Evolutionary conservation across 192 early-diverging fungal species (phyloP).

Genomic region (Coemansia sp.): DNA sequence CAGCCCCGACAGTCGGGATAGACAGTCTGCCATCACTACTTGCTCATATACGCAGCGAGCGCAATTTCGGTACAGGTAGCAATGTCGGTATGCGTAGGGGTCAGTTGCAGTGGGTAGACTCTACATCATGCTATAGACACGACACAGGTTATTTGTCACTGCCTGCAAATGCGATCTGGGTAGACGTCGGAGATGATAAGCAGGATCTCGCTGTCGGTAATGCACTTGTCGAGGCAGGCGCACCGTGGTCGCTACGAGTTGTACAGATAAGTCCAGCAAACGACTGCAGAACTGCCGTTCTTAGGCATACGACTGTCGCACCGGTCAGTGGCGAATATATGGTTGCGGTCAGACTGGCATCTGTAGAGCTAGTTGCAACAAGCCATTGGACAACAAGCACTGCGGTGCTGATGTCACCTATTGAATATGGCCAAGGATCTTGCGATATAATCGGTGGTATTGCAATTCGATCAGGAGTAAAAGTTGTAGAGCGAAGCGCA

Average conservation of each 20-base stretch:
- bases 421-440: slow-evolving; percentile 9
- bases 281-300: slow-evolving; percentile 10
- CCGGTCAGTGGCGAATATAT: slow-evolving; percentile 7
- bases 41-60: slow-evolving; percentile 10
- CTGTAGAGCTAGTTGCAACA: slow-evolving; percentile 15
- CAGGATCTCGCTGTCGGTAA: not conserved
- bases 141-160: slow-evolving; percentile 7
- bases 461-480: slow-evolving; percentile 9
- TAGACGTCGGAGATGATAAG: not conserved
- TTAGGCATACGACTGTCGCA: slow-evolving; percentile 16
- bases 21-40: slow-evolving; percentile 22
- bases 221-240: slow-evolving; percentile 22
- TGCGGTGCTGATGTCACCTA: slow-evolving; percentile 12
- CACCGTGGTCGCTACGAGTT: slow-evolving; percentile 32
- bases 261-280: slow-evolving; percentile 18
- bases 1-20: slow-evolving; percentile 16
- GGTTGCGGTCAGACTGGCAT: slow-evolving; percentile 20
- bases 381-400: slow-evolving; percentile 14
- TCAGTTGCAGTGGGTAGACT: slow-evolving; percentile 9
- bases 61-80: not conserved
- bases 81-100: slow-evolving; percentile 7
- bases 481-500: slow-evolving; percentile 3
- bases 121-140: slow-evolving; percentile 6
- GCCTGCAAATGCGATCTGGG: slow-evolving; percentile 25
- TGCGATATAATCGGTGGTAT: slow-evolving; percentile 9